Base-by-base conservation (phyloP, 2,329 filamentous ascomycete species). In the Talaromyces amestolkiae region DNA sequence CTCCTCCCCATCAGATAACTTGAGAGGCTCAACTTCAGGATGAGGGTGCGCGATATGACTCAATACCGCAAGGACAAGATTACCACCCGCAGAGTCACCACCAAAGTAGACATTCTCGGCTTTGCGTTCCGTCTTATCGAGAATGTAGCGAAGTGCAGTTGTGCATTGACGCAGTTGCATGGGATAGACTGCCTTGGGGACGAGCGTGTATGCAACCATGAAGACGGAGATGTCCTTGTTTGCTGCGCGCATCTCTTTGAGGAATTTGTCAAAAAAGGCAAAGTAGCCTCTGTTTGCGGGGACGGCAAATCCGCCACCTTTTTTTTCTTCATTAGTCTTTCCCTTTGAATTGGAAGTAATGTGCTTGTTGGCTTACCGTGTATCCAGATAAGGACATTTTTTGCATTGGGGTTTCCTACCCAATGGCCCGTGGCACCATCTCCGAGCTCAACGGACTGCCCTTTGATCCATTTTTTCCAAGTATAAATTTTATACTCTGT, bases 201-300 rank as follows among this genome's bases (percentile, higher is more conserved):
- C 81, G n/a, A 88, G 80, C 31, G 83, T 84, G 74, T 89, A 89
- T 45, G 82, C 82, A n/a, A 87, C 78, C 27, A 85, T 74, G 58
- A 88, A 80, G 58, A 84, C 74, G 19, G 84, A 79, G 35, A 85
- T 74, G 37, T 78, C 76, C 61, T 84, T 80, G 49, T 79, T 81
- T 33, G 72, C 68, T 9, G 73, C 73, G n/a, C 75, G 71, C 22
- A 84, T 72, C n/a, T 78, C 73, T 43, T 78, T 73, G 60, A 81
- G 74, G 37, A 85, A 73, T 17, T 80, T 77, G 22, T 73, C 70
- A 58, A 83, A 77, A 77, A 83, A 86, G 19, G 80, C 73, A 63
- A 85, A 76, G 71, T 86, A 83, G 49, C 77, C 81, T 7, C 78
- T 68, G 6, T 74, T 75, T 8, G 79, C 80, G 2, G 85, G 79